A percentile compares a stretch with the other conserved stretches of the same genome.
Evolutionary conservation across 257 asterid genomes (phyloP).

Genomic region (Agastache rugosa): DNA sequence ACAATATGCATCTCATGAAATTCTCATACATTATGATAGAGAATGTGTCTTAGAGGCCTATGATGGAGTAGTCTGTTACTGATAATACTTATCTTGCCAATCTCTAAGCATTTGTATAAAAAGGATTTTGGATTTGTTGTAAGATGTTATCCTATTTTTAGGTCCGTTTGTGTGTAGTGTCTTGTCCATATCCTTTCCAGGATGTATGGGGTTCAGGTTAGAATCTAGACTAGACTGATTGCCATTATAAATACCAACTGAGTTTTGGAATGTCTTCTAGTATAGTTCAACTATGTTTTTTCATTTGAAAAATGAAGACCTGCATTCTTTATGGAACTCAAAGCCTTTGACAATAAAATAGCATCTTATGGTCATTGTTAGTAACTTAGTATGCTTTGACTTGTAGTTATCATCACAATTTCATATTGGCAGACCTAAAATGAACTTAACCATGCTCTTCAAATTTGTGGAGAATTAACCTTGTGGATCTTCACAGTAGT

Average conservation of each 20-base stretch:
- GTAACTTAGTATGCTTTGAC: background rate
- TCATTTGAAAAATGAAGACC: background rate
- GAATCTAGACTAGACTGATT: background rate
- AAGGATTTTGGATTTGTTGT: background rate
- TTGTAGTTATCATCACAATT: slow-evolving; percentile 1
- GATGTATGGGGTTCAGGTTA: background rate
- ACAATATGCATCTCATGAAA: background rate
- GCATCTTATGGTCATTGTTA: background rate
- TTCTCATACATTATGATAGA: background rate
- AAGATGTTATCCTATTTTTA: background rate
- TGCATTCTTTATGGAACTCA: background rate
- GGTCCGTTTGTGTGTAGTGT: background rate
- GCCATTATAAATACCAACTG: background rate
- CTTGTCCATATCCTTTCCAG: background rate
- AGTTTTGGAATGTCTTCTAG: background rate
- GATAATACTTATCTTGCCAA: background rate
- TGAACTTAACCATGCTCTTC: background rate
- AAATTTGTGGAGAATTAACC: slow-evolving; percentile 1
- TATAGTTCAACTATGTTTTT: background rate
- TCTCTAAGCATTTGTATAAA: background rate
- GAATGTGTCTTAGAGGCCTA: background rate
- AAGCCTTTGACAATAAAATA: background rate
- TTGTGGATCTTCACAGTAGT: background rate
- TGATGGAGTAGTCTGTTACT: background rate
- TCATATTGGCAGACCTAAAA: slow-evolving; percentile 12